These are phyloP conservation scores for Boletellus emodensis DNA, from an alignment of 768 basidiomycete genomes.

Conservation along the genomic window DNA sequence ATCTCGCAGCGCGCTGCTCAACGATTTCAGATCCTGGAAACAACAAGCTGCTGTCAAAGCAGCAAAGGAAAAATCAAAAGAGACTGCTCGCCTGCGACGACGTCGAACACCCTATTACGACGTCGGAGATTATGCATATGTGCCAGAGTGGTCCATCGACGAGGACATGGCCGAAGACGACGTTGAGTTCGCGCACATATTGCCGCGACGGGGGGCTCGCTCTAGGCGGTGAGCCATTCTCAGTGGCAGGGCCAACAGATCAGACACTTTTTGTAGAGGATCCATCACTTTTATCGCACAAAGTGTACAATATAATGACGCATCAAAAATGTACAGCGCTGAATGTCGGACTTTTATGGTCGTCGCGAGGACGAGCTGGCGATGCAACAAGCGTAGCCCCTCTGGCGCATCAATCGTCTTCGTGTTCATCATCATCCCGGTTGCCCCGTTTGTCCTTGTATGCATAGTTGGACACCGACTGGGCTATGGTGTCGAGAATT, in stretches of 20 bases:
- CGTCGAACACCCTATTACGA: slow-evolving; percentile 12
- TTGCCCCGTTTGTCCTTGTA: slow-evolving; percentile 18
- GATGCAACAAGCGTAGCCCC: neutral
- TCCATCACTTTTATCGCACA: no score
- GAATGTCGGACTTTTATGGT: neutral
- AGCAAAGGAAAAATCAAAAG: slow-evolving; percentile 18
- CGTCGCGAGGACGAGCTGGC: no score
- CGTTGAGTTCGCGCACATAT: neutral
- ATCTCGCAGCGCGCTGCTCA: neutral
- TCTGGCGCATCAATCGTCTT: slow-evolving; percentile 17
- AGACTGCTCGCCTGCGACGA: slow-evolving; percentile 8
- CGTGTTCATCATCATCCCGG: slow-evolving; percentile 28
- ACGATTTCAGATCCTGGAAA: slow-evolving; percentile 30
- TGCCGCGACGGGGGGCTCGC: slow-evolving; percentile 17
- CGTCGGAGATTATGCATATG: slow-evolving; percentile 6
- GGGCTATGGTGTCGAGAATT: slow-evolving; percentile 61
- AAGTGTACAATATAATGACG: no score
- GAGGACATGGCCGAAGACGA: slow-evolving; percentile 6
- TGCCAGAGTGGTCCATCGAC: slow-evolving; percentile 1
- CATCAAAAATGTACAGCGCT: neutral
- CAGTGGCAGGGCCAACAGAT: neutral
- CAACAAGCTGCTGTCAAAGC: slow-evolving; percentile 8
- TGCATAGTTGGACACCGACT: slow-evolving; percentile 37
- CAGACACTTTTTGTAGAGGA: neutral
- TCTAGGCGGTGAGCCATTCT: slow-evolving; percentile 9